Evolutionary conservation across 2,329 filamentous ascomycete species (phyloP), one percentile per base, ranked within the genome.

Genomic region (Aspergillus ochraceus): DNA sequence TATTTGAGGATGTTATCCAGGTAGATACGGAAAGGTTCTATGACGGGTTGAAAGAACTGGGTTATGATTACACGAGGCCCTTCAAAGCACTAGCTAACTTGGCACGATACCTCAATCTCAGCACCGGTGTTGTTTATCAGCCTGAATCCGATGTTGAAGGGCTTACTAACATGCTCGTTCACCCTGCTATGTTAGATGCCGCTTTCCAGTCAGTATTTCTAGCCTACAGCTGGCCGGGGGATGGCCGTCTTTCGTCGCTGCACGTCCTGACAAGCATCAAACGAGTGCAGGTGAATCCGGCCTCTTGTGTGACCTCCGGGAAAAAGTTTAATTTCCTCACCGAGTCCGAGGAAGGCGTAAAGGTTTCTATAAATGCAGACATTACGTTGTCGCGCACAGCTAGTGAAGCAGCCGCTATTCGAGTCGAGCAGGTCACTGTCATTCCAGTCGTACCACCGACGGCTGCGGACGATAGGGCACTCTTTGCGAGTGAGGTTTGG

Each of bases 161-260:
- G 12, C 19, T 65, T 12, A 32, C 30, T 32, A 8, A 32, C 30
- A 32, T 45, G 42, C 57, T 64, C 1, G 54, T 66, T 26, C 62
- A 68, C 49, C 64, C 59, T 22, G 57, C 22, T 47, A 67, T 45
- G 59, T 65, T 60, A 8, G 64, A 67, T 57, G 61, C 66, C 26
- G 66, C 70, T 46, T 54, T 74, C n/a, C 66, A 71, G 30, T 62
- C 73, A n/a, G 58, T 71, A 1, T 51, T 66, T 6, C 60, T 61
- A 12, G 69, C 74, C 1, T 70, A 59, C 47, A 58, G 57, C 32
- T 55, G 29, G 24, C 64, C 64, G 17, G 58, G 52, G 17, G 62
- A 64, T 52, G 58, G 51, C 12, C 39, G 53, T 10, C 54, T 64
- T 10, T 54, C 45, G 54, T 57, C 60, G n/a, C 49, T 61, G 10